phyloP scores from a whole-genome alignment of 805 yeast species.

The Torulaspora quercuum region DNA sequence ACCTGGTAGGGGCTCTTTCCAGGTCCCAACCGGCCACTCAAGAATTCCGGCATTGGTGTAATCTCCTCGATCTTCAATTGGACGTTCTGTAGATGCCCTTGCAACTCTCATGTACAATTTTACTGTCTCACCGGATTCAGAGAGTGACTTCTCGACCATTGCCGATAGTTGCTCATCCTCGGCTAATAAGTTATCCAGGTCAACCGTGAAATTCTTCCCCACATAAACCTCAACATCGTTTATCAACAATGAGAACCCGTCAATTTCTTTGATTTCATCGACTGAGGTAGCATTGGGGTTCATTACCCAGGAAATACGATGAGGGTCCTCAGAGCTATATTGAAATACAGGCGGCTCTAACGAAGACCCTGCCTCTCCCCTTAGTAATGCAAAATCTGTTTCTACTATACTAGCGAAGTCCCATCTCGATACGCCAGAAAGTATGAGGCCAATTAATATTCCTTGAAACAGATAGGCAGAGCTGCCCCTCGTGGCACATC shows the following conservation, averaged over 20 bases:
- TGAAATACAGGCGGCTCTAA: constrained; percentile 48
- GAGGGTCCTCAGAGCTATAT: constrained; percentile 19
- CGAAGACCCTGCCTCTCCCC: constrained; percentile 67
- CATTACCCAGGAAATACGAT: constrained; percentile 32
- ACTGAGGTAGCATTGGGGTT: constrained; percentile 15
- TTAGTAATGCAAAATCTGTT: constrained; percentile 57
- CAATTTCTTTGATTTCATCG: constrained; percentile 34
- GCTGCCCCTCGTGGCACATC: constrained; percentile 70
- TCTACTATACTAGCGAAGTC: constrained; percentile 88
- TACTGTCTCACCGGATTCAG: constrained; percentile 22
- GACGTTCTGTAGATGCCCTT: constrained; percentile 40
- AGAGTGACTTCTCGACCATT: constrained; percentile 36
- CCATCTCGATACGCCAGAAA: constrained; percentile 90
- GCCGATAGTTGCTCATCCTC: constrained; percentile 32
- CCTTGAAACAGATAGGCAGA: constrained; percentile 80
- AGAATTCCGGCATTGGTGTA: constrained; percentile 62
- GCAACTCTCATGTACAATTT: constrained; percentile 57
- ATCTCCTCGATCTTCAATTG: constrained; percentile 49
- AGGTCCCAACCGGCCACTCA: constrained; percentile 57
- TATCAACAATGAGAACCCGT: constrained; percentile 61
- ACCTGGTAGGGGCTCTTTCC: constrained; percentile 51
- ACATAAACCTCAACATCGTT: constrained; percentile 77
- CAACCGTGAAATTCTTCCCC: constrained; percentile 49
- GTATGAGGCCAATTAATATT: constrained; percentile 68
- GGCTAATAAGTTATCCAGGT: constrained; percentile 38